Conservation (phyloP, 805 yeast genomes). For the Saccharomycopsis sp. region DNA sequence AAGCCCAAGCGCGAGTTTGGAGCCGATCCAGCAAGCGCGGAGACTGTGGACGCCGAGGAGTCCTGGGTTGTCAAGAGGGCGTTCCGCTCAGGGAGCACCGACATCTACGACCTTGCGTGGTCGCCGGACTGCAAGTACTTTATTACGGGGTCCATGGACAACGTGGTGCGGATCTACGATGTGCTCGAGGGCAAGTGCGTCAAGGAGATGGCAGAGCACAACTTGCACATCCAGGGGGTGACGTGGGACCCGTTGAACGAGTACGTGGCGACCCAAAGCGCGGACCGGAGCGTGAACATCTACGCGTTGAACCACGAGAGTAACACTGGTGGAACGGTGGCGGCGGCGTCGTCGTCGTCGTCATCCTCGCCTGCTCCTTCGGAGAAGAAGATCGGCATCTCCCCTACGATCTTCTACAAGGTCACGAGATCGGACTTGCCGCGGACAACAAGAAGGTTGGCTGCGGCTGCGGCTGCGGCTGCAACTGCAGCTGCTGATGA, state of each 20-base stretch:
- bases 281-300: conserved; percentile 77
- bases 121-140: conserved; percentile 72
- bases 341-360: background rate
- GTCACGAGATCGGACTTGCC: conserved; percentile 53
- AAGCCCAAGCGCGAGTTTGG: conserved; percentile 55
- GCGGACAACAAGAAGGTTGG: conserved; percentile 24
- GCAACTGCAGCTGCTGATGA: too few species aligned
- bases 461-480: too few species aligned
- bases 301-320: too few species aligned
- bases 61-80: conserved; percentile 62
- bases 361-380: too few species aligned
- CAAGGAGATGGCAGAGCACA: conserved; percentile 59
- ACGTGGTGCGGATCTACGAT: conserved; percentile 60
- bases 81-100: conserved; percentile 54
- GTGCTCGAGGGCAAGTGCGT: conserved; percentile 48
- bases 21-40: conserved; percentile 22
- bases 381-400: conserved; percentile 26
- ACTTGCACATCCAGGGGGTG: conserved; percentile 91
- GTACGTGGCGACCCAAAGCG: conserved; percentile 77
- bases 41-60: conserved; percentile 44
- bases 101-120: conserved; percentile 90
- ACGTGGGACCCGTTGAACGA: conserved; percentile 87
- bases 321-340: conserved; percentile 2
- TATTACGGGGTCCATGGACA: conserved; percentile 90
- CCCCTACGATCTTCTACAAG: conserved; percentile 37